Evolutionary conservation across 768 basidiomycete genomes (phyloP).

Genomic region (Megacollybia marginata): DNA sequence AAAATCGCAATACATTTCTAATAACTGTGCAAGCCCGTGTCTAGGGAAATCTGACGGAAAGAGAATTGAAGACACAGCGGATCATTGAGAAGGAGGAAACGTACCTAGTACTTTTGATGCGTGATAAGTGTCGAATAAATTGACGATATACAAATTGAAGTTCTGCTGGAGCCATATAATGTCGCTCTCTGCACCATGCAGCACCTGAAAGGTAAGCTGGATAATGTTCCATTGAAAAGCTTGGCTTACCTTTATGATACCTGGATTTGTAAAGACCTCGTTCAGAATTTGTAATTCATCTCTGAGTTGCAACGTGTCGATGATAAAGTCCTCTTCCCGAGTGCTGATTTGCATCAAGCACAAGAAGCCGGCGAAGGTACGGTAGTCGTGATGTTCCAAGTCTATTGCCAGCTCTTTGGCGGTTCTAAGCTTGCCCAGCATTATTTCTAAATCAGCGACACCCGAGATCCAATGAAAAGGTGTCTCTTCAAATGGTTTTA

Average conservation of each 20-base stretch:
- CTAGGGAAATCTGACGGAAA: conserved; percentile 60
- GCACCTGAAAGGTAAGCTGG: conserved; percentile 44
- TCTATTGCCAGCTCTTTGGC: conserved; percentile 86
- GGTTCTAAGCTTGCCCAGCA: conserved; percentile 61
- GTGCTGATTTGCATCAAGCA: conserved; percentile 93
- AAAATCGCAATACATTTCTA: conserved; percentile 87
- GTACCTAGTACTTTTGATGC: conserved; percentile 80
- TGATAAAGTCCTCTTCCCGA: conserved; percentile 75
- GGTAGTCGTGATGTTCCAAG: conserved; percentile 87
- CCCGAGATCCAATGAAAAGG: conserved; percentile 70
- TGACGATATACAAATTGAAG: conserved; percentile 89
- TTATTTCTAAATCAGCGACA: conserved; percentile 40
- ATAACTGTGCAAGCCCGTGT: conserved; percentile 76
- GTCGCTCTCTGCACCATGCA: conserved; percentile 94
- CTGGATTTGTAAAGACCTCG: conserved; percentile 79
- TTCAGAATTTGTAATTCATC: conserved; percentile 70
- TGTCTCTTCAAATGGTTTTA: conserved; percentile 54
- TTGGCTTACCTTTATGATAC: conserved; percentile 67
- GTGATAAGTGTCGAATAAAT: conserved; percentile 96
- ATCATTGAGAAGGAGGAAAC: conserved; percentile 1
- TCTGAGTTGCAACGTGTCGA: conserved; percentile 74
- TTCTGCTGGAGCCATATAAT: conserved; percentile 96
- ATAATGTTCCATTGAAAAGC: neutral
- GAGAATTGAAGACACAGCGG: neutral
- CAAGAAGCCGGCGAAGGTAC: conserved; percentile 80